Conservation (phyloP, 2,329 filamentous ascomycete species). For the Epichloe uncinata region DNA sequence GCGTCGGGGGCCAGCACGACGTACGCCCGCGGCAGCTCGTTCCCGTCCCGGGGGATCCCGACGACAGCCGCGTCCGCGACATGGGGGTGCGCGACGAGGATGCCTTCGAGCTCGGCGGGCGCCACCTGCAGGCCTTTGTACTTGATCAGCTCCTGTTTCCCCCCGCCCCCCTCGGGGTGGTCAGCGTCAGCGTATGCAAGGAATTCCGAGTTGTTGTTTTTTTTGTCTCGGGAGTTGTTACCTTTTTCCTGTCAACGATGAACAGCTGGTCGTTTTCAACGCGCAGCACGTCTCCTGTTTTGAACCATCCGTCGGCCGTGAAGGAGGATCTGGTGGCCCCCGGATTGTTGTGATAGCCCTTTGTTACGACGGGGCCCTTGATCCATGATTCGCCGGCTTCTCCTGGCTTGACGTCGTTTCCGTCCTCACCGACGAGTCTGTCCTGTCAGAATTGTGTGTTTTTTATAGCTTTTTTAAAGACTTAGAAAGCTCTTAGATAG, state of each 20-base stretch:
- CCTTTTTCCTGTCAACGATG: slow-evolving; percentile 71
- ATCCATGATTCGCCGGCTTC: slow-evolving; percentile 50
- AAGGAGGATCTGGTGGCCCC: slow-evolving; percentile 51
- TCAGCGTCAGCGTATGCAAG: too few relatives aligned
- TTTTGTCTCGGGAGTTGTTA: not conserved
- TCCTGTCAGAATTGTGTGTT: not conserved
- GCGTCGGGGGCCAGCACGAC: slow-evolving; percentile 15
- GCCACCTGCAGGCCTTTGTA: slow-evolving; percentile 52
- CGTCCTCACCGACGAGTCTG: slow-evolving; percentile 26
- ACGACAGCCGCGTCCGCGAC: slow-evolving; percentile 47
- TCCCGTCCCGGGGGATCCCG: slow-evolving; percentile 34
- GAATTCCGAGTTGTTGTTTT: too few relatives aligned
- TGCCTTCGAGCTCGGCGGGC: slow-evolving; percentile 47
- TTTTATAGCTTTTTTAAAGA: too few relatives aligned
- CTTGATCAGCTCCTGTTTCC: slow-evolving; percentile 38
- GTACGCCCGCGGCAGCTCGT: slow-evolving; percentile 34
- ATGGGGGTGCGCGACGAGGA: slow-evolving; percentile 26
- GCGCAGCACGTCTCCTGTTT: slow-evolving; percentile 66
- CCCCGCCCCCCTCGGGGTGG: too few relatives aligned
- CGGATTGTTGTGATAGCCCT: slow-evolving; percentile 58
- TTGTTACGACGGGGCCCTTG: slow-evolving; percentile 57
- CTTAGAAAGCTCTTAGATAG: too few relatives aligned
- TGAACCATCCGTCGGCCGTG: slow-evolving; percentile 47
- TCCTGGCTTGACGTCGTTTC: slow-evolving; percentile 24
- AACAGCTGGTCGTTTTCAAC: slow-evolving; percentile 58